Evolutionary conservation across 331 rosid genomes (phyloP).

Genomic region (Arachis monticola): DNA sequence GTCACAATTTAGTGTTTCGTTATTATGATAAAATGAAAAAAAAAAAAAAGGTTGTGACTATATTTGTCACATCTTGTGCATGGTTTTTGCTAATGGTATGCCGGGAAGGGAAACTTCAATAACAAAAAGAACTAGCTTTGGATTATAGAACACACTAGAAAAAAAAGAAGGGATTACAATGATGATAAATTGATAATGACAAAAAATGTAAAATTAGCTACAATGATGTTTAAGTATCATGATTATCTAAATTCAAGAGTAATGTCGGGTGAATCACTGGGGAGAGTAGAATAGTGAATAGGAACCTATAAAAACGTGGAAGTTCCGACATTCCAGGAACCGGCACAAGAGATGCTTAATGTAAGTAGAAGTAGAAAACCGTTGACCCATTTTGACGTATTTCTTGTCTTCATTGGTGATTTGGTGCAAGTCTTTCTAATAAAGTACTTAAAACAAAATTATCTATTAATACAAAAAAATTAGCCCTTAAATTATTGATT

Average conservation of each 20-base stretch:
- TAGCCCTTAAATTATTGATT: too few relatives aligned
- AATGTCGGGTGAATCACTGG: not conserved
- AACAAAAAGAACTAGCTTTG: not conserved
- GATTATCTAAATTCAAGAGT: not conserved
- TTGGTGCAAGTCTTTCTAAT: not conserved
- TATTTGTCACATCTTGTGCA: slow-evolving; percentile 5
- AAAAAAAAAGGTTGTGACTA: not conserved
- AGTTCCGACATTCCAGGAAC: not conserved
- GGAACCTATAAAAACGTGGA: not conserved
- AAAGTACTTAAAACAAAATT: too few relatives aligned
- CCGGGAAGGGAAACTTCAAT: not conserved
- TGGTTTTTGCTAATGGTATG: slow-evolving; percentile 11
- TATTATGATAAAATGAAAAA: not conserved
- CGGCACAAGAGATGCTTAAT: not conserved
- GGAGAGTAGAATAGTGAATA: not conserved
- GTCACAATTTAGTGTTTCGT: slow-evolving; percentile 22
- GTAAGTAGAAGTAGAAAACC: not conserved
- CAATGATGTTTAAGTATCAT: not conserved
- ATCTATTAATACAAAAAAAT: too few relatives aligned
- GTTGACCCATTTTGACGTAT: not conserved
- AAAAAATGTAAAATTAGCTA: not conserved
- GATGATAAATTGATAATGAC: not conserved
- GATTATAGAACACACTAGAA: not conserved
- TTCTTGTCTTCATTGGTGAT: not conserved
- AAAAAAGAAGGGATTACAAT: not conserved